Percentiles rank a stretch among this genome's conserved stretches.
phyloP scores from a whole-genome alignment of 768 basidiomycete genomes.

The Pulveroboletus sp. region DNA sequence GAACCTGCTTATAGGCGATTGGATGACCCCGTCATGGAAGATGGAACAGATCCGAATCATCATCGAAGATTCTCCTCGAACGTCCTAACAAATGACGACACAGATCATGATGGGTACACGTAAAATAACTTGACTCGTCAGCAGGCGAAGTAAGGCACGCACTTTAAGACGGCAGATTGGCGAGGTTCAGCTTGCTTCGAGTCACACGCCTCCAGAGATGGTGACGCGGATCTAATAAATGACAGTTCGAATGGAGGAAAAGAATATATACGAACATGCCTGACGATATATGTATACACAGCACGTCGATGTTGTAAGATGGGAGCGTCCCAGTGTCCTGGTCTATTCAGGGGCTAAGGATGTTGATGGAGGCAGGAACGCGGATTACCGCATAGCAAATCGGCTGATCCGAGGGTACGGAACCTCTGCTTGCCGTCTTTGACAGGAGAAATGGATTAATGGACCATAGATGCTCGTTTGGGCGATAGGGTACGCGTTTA shows the following conservation, averaged over 20 bases:
- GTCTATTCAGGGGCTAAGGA: not conserved
- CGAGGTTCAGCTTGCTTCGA: no score
- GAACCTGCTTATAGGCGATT: not conserved
- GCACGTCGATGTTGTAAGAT: not conserved
- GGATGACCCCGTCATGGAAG: not conserved
- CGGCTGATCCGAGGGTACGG: not conserved
- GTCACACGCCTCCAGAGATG: not conserved
- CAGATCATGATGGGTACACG: not conserved
- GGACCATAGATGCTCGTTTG: not conserved
- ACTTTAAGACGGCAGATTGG: not conserved
- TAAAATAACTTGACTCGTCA: not conserved
- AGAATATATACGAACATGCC: not conserved
- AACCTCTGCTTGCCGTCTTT: conserved; percentile 5
- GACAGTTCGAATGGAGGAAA: not conserved
- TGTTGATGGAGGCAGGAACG: not conserved
- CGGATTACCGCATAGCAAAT: not conserved
- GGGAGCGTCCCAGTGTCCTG: no score
- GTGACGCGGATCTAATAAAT: not conserved
- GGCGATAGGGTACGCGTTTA: conserved; percentile 1
- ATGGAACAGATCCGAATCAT: conserved; percentile 5
- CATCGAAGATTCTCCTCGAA: not conserved
- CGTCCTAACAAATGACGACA: not conserved
- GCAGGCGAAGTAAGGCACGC: not conserved
- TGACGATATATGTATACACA: not conserved
- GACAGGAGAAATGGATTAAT: conserved; percentile 7